Conservation (phyloP, 148 eudicot species). For the Amaranthus cruentus region DNA sequence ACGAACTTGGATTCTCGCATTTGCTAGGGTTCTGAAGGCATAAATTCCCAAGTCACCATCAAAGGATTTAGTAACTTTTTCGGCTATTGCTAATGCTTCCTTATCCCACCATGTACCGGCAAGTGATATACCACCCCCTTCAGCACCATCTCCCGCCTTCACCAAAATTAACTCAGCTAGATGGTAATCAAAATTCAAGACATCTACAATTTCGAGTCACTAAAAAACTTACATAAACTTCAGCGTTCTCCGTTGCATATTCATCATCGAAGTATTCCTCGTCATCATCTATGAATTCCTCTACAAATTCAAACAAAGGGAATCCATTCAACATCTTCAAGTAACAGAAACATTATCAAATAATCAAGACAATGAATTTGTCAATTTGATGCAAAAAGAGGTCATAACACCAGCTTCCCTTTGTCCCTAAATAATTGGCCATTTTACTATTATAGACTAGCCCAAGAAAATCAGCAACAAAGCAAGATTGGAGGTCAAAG, state of each 20-base stretch:
- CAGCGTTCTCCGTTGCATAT: slow-evolving; percentile 50
- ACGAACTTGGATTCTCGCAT: slow-evolving; percentile 69
- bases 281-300: slow-evolving; percentile 42
- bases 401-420: too few species aligned
- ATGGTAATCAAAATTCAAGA: neutral
- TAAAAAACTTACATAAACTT: slow-evolving; percentile 44
- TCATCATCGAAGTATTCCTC: slow-evolving; percentile 59
- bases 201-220: neutral
- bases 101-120: slow-evolving; percentile 83
- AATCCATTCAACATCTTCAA: neutral
- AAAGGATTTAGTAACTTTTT: slow-evolving; percentile 54
- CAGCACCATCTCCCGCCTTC: slow-evolving; percentile 92
- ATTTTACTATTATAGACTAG: too few species aligned
- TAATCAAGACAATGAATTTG: neutral
- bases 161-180: slow-evolving; percentile 12
- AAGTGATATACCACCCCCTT: slow-evolving; percentile 80
- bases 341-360: neutral
- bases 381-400: neutral
- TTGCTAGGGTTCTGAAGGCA: slow-evolving; percentile 70
- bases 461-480: too few species aligned
- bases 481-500: too few species aligned
- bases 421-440: too few species aligned
- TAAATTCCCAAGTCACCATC: slow-evolving; percentile 70
- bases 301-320: slow-evolving; percentile 32
- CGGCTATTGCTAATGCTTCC: slow-evolving; percentile 67